A percentile compares a stretch with the other conserved stretches of the same genome.
Evolutionary conservation across 441 rosid genomes (phyloP).

Genomic region (Manihot esculenta): DNA sequence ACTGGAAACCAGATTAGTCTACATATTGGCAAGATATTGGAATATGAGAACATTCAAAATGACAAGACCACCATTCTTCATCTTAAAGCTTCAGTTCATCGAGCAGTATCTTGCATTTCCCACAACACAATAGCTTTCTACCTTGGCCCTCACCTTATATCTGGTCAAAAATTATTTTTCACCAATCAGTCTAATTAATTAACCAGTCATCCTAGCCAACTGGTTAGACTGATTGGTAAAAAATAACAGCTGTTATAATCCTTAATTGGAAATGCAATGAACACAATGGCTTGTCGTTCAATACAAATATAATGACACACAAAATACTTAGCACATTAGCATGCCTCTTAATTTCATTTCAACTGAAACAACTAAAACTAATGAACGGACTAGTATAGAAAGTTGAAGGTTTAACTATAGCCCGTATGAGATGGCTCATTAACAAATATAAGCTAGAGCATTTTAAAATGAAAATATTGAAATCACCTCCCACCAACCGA

Average conservation of each 20-base stretch:
- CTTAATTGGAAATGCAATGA: neutral
- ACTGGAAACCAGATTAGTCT: slow-evolving; percentile 3
- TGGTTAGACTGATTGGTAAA: neutral
- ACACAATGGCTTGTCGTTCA: neutral
- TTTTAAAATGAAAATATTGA: no score
- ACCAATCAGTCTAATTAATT: no score
- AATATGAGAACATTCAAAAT: neutral
- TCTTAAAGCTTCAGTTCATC: neutral
- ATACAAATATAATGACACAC: neutral
- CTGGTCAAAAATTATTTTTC: neutral
- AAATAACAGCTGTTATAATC: neutral
- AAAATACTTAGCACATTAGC: neutral
- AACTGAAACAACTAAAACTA: neutral
- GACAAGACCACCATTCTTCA: neutral
- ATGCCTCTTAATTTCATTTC: neutral
- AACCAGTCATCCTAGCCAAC: neutral
- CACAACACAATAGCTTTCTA: neutral
- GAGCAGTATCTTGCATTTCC: neutral
- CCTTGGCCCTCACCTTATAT: neutral
- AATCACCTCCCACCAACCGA: neutral
- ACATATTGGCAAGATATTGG: no score
- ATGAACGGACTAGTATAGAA: neutral
- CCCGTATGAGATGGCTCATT: neutral
- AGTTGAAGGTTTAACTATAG: neutral
- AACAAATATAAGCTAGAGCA: no score